Percentiles rank a stretch among this genome's conserved stretches.
These are phyloP conservation scores for Sugiyamaella neomexicana DNA, from an alignment of 1,139 yeast genomes.

Conservation along the genomic window DNA sequence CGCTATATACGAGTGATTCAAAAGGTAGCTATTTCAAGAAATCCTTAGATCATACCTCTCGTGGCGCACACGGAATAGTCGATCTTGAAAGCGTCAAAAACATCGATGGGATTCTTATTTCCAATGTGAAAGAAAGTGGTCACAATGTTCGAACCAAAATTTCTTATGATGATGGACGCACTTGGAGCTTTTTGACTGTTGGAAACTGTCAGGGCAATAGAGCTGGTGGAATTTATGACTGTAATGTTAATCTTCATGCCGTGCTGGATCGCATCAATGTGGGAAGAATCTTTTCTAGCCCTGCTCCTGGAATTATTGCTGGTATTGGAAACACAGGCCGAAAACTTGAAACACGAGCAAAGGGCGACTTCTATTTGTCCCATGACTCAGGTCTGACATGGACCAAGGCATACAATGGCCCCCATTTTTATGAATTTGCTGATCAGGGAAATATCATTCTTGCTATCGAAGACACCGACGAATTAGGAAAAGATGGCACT, in stretches of 20 bases:
- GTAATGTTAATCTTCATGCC: conserved; percentile 59
- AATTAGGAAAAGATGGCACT: conserved; percentile 20
- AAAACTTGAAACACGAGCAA: conserved; percentile 30
- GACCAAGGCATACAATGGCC: conserved; percentile 56
- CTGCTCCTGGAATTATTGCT: conserved; percentile 71
- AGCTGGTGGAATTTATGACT: conserved; percentile 35
- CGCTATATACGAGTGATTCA: conserved; percentile 62
- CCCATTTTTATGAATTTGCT: conserved; percentile 65
- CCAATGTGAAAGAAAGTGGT: conserved; percentile 43
- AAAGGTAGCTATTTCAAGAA: conserved; percentile 58
- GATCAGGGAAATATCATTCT: conserved; percentile 78
- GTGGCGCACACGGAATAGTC: conserved; percentile 44
- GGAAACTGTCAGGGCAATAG: conserved; percentile 45
- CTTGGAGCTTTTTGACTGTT: conserved; percentile 57
- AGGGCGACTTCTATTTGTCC: conserved; percentile 54
- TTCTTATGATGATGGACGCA: conserved; percentile 63
- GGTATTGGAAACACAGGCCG: conserved; percentile 46
- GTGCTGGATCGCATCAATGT: conserved; percentile 54
- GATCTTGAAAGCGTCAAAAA: conserved; percentile 54
- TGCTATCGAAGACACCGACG: conserved; percentile 51
- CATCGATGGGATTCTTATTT: conserved; percentile 72
- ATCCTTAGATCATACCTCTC: conserved; percentile 48
- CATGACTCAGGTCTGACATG: conserved; percentile 79
- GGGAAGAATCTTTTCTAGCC: conserved; percentile 58
- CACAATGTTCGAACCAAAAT: conserved; percentile 43